These are phyloP conservation scores for Cetraspora pellucida DNA, from an alignment of 192 early-diverging fungal species.

Conservation along the genomic window DNA sequence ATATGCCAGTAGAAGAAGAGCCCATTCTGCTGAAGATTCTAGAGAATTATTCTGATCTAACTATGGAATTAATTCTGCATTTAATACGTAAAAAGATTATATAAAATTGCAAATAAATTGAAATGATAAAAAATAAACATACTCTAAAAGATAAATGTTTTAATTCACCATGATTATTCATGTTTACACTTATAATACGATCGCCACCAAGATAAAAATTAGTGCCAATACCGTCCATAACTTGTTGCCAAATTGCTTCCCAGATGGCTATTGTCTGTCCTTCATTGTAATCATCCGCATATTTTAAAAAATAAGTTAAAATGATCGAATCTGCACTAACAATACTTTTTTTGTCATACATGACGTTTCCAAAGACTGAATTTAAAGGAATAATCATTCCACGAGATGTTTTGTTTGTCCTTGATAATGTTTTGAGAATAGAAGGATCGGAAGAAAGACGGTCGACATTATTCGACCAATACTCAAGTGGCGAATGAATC, in stretches of 20 bases:
- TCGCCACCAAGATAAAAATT: background rate
- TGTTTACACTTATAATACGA: conserved; percentile 1
- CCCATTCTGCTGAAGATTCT: conserved; percentile 26
- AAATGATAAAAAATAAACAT: conserved; percentile 25
- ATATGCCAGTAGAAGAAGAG: conserved; percentile 60
- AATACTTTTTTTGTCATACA: conserved; percentile 19
- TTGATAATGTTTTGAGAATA: conserved; percentile 19
- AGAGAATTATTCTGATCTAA: conserved; percentile 35
- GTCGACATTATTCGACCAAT: background rate
- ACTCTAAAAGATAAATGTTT: conserved; percentile 49
- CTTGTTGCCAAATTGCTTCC: conserved; percentile 48
- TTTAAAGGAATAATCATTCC: conserved; percentile 19
- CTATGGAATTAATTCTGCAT: conserved; percentile 13
- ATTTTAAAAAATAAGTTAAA: conserved; percentile 54
- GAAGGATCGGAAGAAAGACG: background rate
- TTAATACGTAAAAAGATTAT: conserved; percentile 33
- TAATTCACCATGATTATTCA: conserved; percentile 37
- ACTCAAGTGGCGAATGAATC: background rate
- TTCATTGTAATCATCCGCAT: conserved; percentile 30
- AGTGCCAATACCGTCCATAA: background rate
- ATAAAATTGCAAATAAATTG: conserved; percentile 23
- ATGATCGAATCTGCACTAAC: conserved; percentile 53
- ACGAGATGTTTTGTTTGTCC: background rate
- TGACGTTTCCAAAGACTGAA: conserved; percentile 2
- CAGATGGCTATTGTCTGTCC: conserved; percentile 40